Evolutionary conservation across 73 alveolate genomes (phyloP).

Genomic region (Paramecium caudatum): DNA sequence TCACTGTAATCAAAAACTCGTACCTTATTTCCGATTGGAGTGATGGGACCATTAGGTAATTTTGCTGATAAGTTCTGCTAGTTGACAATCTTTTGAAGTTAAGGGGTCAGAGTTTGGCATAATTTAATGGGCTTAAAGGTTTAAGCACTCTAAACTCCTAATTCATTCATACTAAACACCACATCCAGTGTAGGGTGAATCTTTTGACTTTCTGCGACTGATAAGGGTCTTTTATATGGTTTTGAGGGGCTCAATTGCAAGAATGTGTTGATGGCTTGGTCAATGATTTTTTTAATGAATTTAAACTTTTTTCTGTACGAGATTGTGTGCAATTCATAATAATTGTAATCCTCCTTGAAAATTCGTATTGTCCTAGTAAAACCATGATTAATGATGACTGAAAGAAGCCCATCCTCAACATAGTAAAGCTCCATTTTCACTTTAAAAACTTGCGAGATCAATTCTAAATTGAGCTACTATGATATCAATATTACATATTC

Average conservation of each 20-base stretch:
- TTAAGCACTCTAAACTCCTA: slow-evolving; percentile 40
- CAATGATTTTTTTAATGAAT: slow-evolving; percentile 23
- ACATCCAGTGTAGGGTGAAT: slow-evolving; percentile 48
- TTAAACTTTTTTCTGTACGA: slow-evolving; percentile 49
- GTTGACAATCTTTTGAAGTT: not conserved
- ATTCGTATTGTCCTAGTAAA: not conserved
- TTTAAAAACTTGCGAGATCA: slow-evolving; percentile 38
- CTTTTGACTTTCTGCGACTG: not conserved
- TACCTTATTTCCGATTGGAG: not conserved
- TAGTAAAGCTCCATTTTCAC: slow-evolving; percentile 45
- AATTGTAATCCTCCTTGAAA: slow-evolving; percentile 19
- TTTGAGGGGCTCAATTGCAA: not conserved
- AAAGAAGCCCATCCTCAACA: slow-evolving; percentile 40
- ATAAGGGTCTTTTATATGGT: not conserved
- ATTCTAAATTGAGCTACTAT: slow-evolving; percentile 60
- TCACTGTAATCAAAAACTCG: slow-evolving; percentile 7
- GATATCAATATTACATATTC: slow-evolving; percentile 10
- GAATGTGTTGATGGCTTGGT: not conserved
- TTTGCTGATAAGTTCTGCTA: slow-evolving; percentile 6
- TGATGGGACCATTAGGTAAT: slow-evolving; percentile 10
- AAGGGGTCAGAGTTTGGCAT: not conserved
- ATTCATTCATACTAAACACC: not conserved
- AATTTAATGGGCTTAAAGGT: not conserved
- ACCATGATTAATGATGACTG: slow-evolving; percentile 26
- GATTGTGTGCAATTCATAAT: slow-evolving; percentile 41